These are phyloP conservation scores for Amaranthus palmeri DNA, from an alignment of 148 eudicot species.

Conservation along the genomic window DNA sequence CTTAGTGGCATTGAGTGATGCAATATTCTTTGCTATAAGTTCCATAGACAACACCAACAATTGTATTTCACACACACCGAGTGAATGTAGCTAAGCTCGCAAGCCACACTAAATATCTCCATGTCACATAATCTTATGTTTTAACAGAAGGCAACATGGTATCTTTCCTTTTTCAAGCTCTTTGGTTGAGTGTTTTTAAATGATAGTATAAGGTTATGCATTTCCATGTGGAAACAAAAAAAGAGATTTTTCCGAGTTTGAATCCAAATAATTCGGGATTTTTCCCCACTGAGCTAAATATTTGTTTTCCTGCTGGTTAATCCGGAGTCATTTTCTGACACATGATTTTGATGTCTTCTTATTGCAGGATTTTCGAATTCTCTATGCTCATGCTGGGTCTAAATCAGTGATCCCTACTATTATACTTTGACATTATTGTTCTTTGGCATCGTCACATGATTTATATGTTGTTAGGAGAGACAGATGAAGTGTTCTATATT, in stretches of 20 bases:
- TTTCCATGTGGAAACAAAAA: neutral
- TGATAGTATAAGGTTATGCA: neutral
- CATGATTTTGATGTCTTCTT: conserved; percentile 4
- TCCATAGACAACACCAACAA: no score
- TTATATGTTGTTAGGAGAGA: conserved; percentile 16
- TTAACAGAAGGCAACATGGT: neutral
- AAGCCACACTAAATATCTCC: no score
- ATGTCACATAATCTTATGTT: neutral
- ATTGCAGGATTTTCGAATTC: conserved; percentile 16
- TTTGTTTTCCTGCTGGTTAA: neutral
- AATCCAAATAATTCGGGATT: neutral
- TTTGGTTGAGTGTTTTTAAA: no score
- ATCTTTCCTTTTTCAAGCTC: neutral
- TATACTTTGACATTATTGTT: conserved; percentile 1
- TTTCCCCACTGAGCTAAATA: neutral
- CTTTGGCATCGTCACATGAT: neutral
- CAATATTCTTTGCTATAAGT: no score
- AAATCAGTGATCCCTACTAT: conserved; percentile 12
- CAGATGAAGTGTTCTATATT: conserved; percentile 18
- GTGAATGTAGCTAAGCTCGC: no score
- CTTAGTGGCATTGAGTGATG: no score
- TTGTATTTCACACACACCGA: no score
- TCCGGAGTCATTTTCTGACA: neutral
- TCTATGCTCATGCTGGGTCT: conserved; percentile 3
- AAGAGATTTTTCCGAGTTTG: neutral